Base-by-base conservation (phyloP, 805 yeast genomes). In the Suhomyces tanzawaensis region DNA sequence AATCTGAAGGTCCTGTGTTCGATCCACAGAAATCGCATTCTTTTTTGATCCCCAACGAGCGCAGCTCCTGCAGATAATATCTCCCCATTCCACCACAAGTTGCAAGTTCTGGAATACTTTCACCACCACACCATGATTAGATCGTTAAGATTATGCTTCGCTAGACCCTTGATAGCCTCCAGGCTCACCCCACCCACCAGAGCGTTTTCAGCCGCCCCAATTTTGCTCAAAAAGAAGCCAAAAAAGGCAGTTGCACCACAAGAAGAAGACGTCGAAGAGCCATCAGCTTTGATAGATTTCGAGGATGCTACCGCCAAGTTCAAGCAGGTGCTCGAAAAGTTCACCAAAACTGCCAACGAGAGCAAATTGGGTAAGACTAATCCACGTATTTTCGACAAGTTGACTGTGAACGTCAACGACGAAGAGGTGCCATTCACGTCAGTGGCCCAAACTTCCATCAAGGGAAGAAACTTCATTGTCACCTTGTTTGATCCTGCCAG, bases 1-100 rank as follows among this genome's bases (percentile, higher is more conserved):
- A 52, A 79, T 80, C 85, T 81, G 85, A 76, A 82, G 88, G 88
- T 81, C 85, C 82, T 79, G 86, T 78, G 87, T 82, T 82, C 87
- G 82, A 81, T 79, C 86, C 87, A 78, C 86, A 79, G 77, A 76
- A 74, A 62, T 73, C 79, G 81, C 81, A 76, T 51, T 39, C 42
- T 48, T 54, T 60, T 37, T 18, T 19, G 23, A 21, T 21, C 7
- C 23, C 9, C 23, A 21, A 7, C 23, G 9, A 21, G 7, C 8
- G 23, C n/a, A n/a, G n/a, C n/a, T n/a, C n/a, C n/a, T n/a, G 24
- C 24, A 21, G 24, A 21, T 21, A 21, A 21, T n/a, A n/a, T n/a
- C n/a, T n/a, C n/a, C n/a, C n/a, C 24, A 11, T 21, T 21, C 9
- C 11, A 21, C 24, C 11, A 7, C 9, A 21, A 11, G 24, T 21